These are phyloP conservation scores for Fusarium begoniae DNA, from an alignment of 2,329 filamentous ascomycete species.

Conservation along the genomic window DNA sequence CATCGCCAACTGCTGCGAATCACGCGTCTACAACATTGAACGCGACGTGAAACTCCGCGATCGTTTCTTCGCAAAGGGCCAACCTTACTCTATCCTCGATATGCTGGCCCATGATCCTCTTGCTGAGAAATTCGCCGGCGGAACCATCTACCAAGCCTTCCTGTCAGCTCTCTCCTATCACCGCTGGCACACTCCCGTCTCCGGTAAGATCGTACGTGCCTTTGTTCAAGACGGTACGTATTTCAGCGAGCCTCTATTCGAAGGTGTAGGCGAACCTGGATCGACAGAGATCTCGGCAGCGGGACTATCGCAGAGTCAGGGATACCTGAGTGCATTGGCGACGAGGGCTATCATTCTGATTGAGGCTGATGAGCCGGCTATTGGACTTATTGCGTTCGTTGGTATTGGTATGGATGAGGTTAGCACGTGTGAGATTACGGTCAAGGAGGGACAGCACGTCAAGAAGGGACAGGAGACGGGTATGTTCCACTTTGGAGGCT, in stretches of 20 bases:
- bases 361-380: slow-evolving; percentile 71
- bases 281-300: slow-evolving; percentile 49
- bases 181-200: slow-evolving; percentile 76
- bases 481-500: slow-evolving; percentile 86
- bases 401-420: slow-evolving; percentile 82
- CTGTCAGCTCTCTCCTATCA: slow-evolving; percentile 74
- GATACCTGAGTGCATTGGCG: slow-evolving; percentile 73
- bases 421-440: slow-evolving; percentile 75
- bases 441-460: slow-evolving; percentile 71
- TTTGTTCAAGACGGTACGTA: slow-evolving; percentile 72
- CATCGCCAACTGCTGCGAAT: slow-evolving; percentile 73
- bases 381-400: slow-evolving; percentile 76
- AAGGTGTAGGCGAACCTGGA: slow-evolving; percentile 44
- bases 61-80: slow-evolving; percentile 74
- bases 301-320: slow-evolving; percentile 64
- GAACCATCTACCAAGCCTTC: slow-evolving; percentile 77
- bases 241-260: slow-evolving; percentile 66
- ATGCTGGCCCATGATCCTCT: slow-evolving; percentile 69
- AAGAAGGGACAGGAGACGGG: slow-evolving; percentile 77
- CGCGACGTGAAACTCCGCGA: slow-evolving; percentile 64
- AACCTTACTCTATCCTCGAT: slow-evolving; percentile 72
- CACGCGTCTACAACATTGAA: slow-evolving; percentile 63
- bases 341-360: slow-evolving; percentile 76
- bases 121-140: slow-evolving; percentile 65
- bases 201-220: slow-evolving; percentile 65